Evolutionary conservation across 176 grass and related monocot species (phyloP).

Genomic region (Melocanna baccifera): DNA sequence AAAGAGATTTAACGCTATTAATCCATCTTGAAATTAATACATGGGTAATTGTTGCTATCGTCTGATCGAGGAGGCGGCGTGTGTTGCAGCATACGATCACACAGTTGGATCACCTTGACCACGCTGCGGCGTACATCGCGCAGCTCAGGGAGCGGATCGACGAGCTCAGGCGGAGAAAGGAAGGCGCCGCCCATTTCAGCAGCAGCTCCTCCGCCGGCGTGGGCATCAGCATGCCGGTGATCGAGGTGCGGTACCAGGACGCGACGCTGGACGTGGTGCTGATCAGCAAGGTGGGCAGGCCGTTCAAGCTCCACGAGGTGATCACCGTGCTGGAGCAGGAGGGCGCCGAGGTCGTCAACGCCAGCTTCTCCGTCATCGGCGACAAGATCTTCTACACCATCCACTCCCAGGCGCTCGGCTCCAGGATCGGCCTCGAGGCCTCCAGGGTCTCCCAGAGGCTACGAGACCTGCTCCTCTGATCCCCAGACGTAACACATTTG

Average conservation of each 20-base stretch:
- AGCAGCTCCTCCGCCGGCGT: background rate
- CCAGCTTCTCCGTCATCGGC: conserved; percentile 62
- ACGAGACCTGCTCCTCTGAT: conserved; percentile 11
- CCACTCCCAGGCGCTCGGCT: conserved; percentile 68
- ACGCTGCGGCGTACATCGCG: conserved; percentile 73
- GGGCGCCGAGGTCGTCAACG: conserved; percentile 75
- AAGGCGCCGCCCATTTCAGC: background rate
- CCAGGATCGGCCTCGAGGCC: conserved; percentile 55
- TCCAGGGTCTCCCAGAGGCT: conserved; percentile 51
- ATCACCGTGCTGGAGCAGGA: conserved; percentile 77
- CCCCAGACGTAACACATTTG: too few relatives aligned
- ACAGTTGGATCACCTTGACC: conserved; percentile 65
- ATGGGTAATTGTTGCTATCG: too few relatives aligned
- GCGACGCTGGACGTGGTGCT: conserved; percentile 73
- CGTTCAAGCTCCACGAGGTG: conserved; percentile 70
- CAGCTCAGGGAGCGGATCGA: conserved; percentile 53
- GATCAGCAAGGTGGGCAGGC: conserved; percentile 32
- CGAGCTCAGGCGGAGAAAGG: conserved; percentile 37
- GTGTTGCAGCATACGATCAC: conserved; percentile 48
- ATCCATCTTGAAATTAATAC: too few relatives aligned
- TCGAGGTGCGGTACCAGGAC: conserved; percentile 62
- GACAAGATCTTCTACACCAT: conserved; percentile 86
- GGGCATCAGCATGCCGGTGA: conserved; percentile 40
- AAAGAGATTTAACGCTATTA: too few relatives aligned
- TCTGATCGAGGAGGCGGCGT: too few relatives aligned